These are phyloP conservation scores for Solanum pinnatisectum DNA, from an alignment of 257 asterid species.

Conservation along the genomic window DNA sequence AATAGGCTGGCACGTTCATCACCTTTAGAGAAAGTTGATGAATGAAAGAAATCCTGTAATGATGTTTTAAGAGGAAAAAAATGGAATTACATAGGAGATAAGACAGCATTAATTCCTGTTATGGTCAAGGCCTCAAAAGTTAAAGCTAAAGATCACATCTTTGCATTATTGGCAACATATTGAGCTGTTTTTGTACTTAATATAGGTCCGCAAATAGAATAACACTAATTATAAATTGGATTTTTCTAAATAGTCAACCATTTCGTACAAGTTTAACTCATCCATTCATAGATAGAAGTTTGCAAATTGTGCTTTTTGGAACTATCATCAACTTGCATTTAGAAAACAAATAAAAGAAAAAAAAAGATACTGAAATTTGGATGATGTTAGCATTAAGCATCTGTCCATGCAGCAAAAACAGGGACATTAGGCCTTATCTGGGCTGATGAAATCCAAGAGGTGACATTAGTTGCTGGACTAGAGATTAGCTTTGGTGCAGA, in stretches of 20 bases:
- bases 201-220: background rate
- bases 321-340: background rate
- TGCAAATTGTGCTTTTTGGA: background rate
- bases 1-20: conserved; percentile 6
- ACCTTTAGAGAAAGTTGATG: conserved; percentile 15
- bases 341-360: background rate
- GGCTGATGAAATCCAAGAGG: conserved; percentile 51
- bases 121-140: conserved; percentile 14
- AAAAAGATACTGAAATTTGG: background rate
- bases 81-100: background rate
- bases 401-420: conserved; percentile 84
- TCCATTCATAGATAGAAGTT: conserved; percentile 4
- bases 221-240: conserved; percentile 8
- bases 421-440: conserved; percentile 71
- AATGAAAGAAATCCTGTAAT: background rate
- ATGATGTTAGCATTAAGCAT: conserved; percentile 31
- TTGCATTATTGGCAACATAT: conserved; percentile 4
- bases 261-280: conserved; percentile 14
- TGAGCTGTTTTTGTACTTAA: conserved; percentile 24
- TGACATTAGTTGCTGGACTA: conserved; percentile 14
- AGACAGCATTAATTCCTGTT: background rate
- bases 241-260: conserved; percentile 11
- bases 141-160: background rate
- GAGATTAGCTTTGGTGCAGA: conserved; percentile 29
- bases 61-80: conserved; percentile 3